Base-by-base conservation (phyloP, 108 stramenopile genomes). In the Fragilaria crotonensis region DNA sequence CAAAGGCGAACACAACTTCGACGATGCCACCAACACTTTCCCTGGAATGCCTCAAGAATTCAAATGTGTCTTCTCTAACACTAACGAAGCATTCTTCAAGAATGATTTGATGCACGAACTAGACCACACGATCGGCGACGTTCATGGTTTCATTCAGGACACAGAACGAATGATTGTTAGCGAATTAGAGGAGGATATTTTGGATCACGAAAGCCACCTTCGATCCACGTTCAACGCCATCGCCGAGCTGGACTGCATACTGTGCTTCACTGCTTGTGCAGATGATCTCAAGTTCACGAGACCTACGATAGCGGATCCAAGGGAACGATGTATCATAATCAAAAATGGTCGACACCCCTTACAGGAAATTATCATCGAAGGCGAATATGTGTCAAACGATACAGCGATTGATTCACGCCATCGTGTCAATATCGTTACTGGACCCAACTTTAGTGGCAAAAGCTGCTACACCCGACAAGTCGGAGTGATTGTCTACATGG, bases 401-500 rank as follows among this genome's bases (percentile, higher is more conserved):
- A 79, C 87, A 18, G 41, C 64, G 14, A 73, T 96, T 26, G 78
- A 85, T 32, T 63, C 67, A 30, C 57, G 57, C 14, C 70, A 80
- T 45, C 80, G 83, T 20, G 79, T 97, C 21, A 69, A 75, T 14
- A 62, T 96, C 45, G 74, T 98, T 33, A 95, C 97, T 0, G 97
- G 97, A 25, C 90, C 95, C 11, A 98, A 98, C 72, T 95, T 79
- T 62, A 83, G 80, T 33, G 97, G 97, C 18, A 98, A 98, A 50
- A 89, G 87, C 31, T 95, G 95, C 58, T 98, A 96, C 62, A 72
- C 94, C 14, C 84, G 94, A 11, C 84, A 85, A 60, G 85, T 94
- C 33, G 94, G 90, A 21, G 59, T 90, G 9, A 50, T 95, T 18
- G 91, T 93, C 0, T 98, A 93, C 63, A 83, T 98, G 61, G 93